These are phyloP conservation scores for Pseudocercospora fijiensis DNA, from an alignment of 2,329 filamentous ascomycete genomes.

Conservation along the genomic window DNA sequence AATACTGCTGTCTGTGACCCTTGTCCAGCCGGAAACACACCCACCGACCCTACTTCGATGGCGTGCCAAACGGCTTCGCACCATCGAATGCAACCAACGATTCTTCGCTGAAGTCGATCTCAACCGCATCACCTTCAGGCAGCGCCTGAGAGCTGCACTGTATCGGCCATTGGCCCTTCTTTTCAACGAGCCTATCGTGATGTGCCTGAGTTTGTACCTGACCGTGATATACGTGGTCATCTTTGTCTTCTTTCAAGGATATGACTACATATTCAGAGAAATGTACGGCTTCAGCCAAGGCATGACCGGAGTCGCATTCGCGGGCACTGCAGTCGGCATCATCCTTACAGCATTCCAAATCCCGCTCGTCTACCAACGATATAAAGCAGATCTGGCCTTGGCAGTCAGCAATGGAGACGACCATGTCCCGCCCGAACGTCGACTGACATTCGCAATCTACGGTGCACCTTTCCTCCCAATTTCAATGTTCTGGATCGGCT, in stretches of 20 bases:
- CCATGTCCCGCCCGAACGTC: background rate
- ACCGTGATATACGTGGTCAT: constrained; percentile 54
- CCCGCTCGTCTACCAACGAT: background rate
- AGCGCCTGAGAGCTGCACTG: background rate
- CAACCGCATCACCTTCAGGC: background rate
- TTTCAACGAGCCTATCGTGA: background rate
- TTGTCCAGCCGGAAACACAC: background rate
- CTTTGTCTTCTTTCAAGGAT: constrained; percentile 55
- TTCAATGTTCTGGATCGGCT: constrained; percentile 54
- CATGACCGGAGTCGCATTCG: background rate
- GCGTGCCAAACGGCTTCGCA: background rate
- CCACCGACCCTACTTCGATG: background rate
- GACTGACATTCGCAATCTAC: background rate
- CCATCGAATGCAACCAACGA: background rate
- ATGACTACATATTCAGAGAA: constrained; percentile 48
- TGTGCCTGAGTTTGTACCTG: constrained; percentile 49
- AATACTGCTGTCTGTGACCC: constrained; percentile 45
- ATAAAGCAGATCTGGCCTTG: background rate
- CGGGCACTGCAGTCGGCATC: background rate
- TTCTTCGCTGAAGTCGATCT: background rate
- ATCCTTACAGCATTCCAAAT: background rate
- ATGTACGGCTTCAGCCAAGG: constrained; percentile 1
- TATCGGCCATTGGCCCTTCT: background rate
- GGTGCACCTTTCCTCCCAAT: constrained; percentile 35
- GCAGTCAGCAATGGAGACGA: background rate